Conservation (phyloP, 2,329 filamentous ascomycete genomes). For the Sporothrix pseudoabietina region DNA sequence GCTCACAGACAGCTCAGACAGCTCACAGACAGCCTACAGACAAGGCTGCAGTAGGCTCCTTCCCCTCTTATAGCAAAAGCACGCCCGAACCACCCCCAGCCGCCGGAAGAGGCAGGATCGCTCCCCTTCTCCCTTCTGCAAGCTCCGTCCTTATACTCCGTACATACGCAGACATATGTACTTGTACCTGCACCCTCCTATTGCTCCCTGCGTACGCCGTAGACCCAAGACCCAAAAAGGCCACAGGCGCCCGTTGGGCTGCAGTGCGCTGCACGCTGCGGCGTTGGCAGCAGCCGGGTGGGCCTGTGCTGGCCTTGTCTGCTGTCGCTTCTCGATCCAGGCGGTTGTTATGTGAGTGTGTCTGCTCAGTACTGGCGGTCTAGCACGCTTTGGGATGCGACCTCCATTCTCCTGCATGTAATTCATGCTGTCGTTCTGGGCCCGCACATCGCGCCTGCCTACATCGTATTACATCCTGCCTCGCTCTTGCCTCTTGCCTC, state of each 20-base stretch:
- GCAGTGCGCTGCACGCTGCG: constrained; percentile 13
- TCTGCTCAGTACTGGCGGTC: neutral
- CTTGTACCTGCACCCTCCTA: neutral
- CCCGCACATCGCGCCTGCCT: neutral
- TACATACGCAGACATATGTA: neutral
- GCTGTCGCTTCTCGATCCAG: neutral
- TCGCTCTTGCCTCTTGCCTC: neutral
- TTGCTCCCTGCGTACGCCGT: neutral
- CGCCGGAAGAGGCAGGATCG: neutral
- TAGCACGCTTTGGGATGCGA: constrained; percentile 16
- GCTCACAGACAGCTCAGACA: neutral
- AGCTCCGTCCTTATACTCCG: neutral
- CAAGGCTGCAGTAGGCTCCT: constrained; percentile 19
- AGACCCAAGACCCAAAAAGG: neutral
- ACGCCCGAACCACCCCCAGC: neutral
- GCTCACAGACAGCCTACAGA: neutral
- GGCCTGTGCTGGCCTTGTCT: constrained; percentile 5
- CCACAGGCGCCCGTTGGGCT: neutral
- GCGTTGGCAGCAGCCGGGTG: constrained; percentile 14
- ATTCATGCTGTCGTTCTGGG: neutral
- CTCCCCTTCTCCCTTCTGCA: neutral
- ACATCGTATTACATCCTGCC: neutral
- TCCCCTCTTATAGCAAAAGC: neutral
- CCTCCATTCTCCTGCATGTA: constrained; percentile 2
- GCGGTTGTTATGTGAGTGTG: neutral